Base-by-base conservation (phyloP, 441 rosid genomes). In the Croton laevigatus region DNA sequence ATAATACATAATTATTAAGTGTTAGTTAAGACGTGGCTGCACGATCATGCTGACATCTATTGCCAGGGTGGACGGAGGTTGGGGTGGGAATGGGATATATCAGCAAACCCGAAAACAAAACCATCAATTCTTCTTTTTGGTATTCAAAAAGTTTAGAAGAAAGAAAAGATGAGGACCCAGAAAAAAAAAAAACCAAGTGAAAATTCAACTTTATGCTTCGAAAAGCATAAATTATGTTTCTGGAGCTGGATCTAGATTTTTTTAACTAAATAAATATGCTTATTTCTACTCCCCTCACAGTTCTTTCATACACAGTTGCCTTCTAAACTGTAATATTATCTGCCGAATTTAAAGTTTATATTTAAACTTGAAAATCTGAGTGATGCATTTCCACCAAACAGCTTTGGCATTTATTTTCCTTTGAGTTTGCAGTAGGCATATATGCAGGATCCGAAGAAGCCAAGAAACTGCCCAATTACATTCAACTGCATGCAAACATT, bases 401-500 rank as follows among this genome's bases (percentile, higher is more conserved):
- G 71, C 46, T 54, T 37, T 62, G 62, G 57, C 27, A 5, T 42
- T 76, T 78, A 86, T 65, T 74, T 85, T 34, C 87, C 88, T 52
- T 59, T 51, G 51, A 85, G 78, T 78, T 85, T 88, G 62, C 74
- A 86, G 81, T 75, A 86, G 13, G 93, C 93, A 61, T 85, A 88
- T 42, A 85, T 74, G 61, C 88, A 81, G 19, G 93, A 88, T 42
- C 93, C 90, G 0, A 82, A 52, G 71, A 88, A 88, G 36, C 93
- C 89, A 34, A 88, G 82, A 66, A 74, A 73, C 76, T 88, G 90
- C 59, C 93, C 89, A 44, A 78, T 51, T 3, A 88, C 76, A 76
- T 85, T 88, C 80, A 83, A 67, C 93, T 88, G 85, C 69, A 78
- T 65, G 54, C 27, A 6, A 45, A 27, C 34, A 2, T 27, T 27